phyloP scores from a whole-genome alignment of 108 stramenopile species.

The Cyclotella choctawhatcheeana region DNA sequence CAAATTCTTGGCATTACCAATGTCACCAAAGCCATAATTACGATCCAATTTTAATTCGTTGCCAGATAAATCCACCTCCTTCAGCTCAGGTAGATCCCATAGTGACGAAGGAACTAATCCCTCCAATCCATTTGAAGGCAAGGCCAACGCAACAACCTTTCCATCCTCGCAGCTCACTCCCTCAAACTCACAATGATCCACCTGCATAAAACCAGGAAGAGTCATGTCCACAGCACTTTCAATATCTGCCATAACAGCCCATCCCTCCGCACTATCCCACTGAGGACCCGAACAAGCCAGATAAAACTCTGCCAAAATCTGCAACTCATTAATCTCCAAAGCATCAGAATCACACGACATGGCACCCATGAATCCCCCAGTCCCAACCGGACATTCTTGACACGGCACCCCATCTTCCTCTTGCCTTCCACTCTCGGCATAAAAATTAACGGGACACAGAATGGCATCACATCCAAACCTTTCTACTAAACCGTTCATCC shows the following conservation, averaged over 20 bases:
- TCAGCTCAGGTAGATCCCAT: slow-evolving; percentile 42
- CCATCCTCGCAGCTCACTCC: slow-evolving; percentile 43
- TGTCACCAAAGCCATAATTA: slow-evolving; percentile 48
- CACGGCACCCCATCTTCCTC: slow-evolving; percentile 53
- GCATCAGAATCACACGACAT: slow-evolving; percentile 40
- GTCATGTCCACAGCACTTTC: slow-evolving; percentile 39
- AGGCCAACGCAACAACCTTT: slow-evolving; percentile 22
- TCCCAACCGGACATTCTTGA: slow-evolving; percentile 51
- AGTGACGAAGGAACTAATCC: slow-evolving; percentile 50
- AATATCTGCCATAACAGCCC: slow-evolving; percentile 47
- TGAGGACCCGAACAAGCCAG: slow-evolving; percentile 53
- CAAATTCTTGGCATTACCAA: slow-evolving; percentile 56
- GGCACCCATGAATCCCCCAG: slow-evolving; percentile 52
- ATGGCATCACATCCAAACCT: slow-evolving; percentile 66
- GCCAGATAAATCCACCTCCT: slow-evolving; percentile 42
- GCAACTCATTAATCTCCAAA: slow-evolving; percentile 25
- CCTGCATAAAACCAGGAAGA: slow-evolving; percentile 32
- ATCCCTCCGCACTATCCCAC: slow-evolving; percentile 53
- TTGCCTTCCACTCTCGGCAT: slow-evolving; percentile 49
- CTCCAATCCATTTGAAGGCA: slow-evolving; percentile 47
- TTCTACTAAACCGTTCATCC: slow-evolving; percentile 69
- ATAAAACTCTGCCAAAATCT: slow-evolving; percentile 67
- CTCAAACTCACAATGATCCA: slow-evolving; percentile 38
- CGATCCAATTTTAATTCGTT: slow-evolving; percentile 50
- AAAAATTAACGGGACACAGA: slow-evolving; percentile 54